phyloP scores from a whole-genome alignment of 2,329 filamentous ascomycete species.

The Aspergillus sp. region DNA sequence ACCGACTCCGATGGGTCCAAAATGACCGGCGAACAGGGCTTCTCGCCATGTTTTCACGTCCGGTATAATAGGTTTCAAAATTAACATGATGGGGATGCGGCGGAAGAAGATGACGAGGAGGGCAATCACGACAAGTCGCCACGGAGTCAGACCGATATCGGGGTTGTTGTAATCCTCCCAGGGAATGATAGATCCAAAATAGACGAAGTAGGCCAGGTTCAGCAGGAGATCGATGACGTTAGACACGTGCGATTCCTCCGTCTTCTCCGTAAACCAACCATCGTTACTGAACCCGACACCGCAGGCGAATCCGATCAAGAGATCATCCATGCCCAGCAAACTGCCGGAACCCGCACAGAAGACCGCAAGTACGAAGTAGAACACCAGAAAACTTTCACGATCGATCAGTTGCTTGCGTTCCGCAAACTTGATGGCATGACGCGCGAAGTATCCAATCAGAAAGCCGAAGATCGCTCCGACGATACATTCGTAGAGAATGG shows the following conservation, averaged over 20 bases:
- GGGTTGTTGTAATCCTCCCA: conserved; percentile 87
- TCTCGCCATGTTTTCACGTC: conserved; percentile 99
- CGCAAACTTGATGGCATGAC: conserved; percentile 84
- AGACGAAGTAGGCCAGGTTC: conserved; percentile 98
- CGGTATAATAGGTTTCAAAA: conserved; percentile 86
- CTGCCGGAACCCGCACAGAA: conserved; percentile 95
- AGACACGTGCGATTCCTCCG: conserved; percentile 96
- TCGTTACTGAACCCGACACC: conserved; percentile 99
- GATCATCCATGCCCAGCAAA: conserved; percentile 85
- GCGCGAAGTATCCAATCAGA: conserved; percentile 79
- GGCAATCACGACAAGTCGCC: conserved; percentile 92
- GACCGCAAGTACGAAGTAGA: conserved; percentile 94
- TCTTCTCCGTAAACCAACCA: conserved; percentile 98
- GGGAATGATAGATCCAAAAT: conserved; percentile 93
- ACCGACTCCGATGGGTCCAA: conserved; percentile 94
- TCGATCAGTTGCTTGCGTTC: conserved; percentile 86
- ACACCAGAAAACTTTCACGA: conserved; percentile 94
- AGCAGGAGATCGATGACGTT: conserved; percentile 98
- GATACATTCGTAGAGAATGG: conserved; percentile 91
- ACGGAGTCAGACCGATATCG: conserved; percentile 73
- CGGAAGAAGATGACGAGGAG: conserved; percentile 93
- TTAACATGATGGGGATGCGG: conserved; percentile 90
- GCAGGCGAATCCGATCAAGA: conserved; percentile 90
- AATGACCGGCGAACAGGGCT: conserved; percentile 93
- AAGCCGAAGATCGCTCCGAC: conserved; percentile 91